A percentile compares a stretch with the other conserved stretches of the same genome.
Evolutionary conservation across 257 asterid genomes (phyloP).

Genomic region (Parsonsia alboflavescens): DNA sequence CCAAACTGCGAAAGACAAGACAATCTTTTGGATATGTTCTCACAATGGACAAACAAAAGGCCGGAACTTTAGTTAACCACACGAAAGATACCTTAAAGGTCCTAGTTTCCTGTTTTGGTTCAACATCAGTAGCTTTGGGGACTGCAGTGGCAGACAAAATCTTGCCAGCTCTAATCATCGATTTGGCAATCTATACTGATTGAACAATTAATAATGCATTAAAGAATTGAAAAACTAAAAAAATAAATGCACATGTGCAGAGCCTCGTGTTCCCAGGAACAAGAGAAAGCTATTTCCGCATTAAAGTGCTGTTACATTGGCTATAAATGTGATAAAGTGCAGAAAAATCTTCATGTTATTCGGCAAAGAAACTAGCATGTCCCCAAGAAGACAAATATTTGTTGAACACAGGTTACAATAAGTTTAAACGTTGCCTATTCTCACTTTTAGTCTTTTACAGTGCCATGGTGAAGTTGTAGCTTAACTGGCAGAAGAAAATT

Average conservation of each 20-base stretch:
- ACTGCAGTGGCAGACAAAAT: constrained; percentile 50
- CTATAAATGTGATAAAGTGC: background rate
- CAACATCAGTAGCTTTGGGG: constrained; percentile 36
- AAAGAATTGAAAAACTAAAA: constrained; percentile 1
- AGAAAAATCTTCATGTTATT: background rate
- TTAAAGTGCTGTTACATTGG: background rate
- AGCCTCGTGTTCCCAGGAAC: background rate
- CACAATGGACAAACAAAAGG: background rate
- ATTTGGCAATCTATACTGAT: constrained; percentile 81
- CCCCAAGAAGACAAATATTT: background rate
- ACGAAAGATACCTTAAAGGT: constrained; percentile 55
- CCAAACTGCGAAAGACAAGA: constrained; percentile 60
- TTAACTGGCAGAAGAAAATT: background rate
- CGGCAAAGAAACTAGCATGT: background rate
- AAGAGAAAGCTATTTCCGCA: background rate
- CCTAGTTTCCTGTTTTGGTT: constrained; percentile 53
- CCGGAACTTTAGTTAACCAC: constrained; percentile 4
- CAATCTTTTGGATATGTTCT: constrained; percentile 9
- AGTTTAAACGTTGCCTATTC: background rate
- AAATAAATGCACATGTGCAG: background rate
- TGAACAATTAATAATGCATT: background rate
- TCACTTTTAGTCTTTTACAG: no score
- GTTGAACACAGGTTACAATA: no score
- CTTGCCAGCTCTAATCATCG: constrained; percentile 65
- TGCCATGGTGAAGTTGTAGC: background rate